phyloP scores from a whole-genome alignment of 2,329 filamentous ascomycete species.

The Alternaria brassicae region DNA sequence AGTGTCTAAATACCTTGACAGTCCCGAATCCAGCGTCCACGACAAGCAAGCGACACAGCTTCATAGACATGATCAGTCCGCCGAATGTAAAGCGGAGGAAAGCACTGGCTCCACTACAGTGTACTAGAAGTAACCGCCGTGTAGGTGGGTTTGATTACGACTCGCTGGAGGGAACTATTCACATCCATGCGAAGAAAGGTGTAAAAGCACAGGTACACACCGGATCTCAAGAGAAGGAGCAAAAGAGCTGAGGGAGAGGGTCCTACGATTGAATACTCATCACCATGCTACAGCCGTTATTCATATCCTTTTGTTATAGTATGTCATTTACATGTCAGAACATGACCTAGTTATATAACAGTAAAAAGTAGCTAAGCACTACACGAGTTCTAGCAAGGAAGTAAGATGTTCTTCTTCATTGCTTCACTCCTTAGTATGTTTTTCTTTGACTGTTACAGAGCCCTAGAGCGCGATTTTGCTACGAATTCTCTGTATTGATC shows the following conservation, averaged over 20 bases:
- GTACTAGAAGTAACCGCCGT: conserved; percentile 15
- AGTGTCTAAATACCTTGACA: conserved; percentile 3
- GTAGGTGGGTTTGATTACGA: conserved; percentile 26
- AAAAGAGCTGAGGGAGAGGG: background rate
- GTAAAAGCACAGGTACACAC: conserved; percentile 27
- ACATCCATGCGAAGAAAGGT: conserved; percentile 27
- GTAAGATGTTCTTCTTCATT: background rate
- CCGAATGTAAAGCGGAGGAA: conserved; percentile 29
- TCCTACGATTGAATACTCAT: background rate
- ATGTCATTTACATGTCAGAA: background rate
- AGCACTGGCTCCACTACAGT: conserved; percentile 19
- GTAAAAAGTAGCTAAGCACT: background rate
- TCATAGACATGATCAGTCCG: conserved; percentile 23
- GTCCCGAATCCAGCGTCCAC: background rate
- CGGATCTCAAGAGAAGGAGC: background rate
- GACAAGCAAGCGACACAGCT: conserved; percentile 14
- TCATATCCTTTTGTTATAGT: background rate
- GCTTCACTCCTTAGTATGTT: background rate
- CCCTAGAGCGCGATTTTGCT: background rate
- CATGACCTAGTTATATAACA: background rate
- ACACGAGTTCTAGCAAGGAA: background rate
- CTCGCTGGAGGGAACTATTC: conserved; percentile 25
- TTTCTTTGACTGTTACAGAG: background rate
- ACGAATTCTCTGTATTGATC: background rate
- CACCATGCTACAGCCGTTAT: background rate